A percentile compares a stretch with the other conserved stretches of the same genome.
Conservation (phyloP, 768 basidiomycete species). For the Leccinum subgranulosum region DNA sequence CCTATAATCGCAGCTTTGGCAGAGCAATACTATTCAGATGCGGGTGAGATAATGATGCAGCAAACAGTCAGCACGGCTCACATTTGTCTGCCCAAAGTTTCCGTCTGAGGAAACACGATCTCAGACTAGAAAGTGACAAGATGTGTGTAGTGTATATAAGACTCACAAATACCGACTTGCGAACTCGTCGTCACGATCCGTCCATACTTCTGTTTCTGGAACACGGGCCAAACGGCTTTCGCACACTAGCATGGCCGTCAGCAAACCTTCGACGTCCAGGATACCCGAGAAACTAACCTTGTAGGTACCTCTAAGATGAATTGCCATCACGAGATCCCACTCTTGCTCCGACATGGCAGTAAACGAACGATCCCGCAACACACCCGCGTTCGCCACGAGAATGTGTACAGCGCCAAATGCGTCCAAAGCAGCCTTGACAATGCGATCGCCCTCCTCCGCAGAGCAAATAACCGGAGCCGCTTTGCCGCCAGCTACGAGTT, state of each 20-base stretch:
- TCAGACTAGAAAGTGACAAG: not conserved
- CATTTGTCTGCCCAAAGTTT: constrained; percentile 94
- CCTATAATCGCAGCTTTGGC: constrained; percentile 93
- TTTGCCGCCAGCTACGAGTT: constrained; percentile 74
- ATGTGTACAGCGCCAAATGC: constrained; percentile 87
- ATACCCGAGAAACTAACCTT: constrained; percentile 47
- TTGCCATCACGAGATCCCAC: constrained; percentile 89
- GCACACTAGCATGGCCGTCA: constrained; percentile 57
- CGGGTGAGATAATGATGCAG: not conserved
- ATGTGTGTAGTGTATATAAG: not conserved
- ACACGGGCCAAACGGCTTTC: constrained; percentile 94
- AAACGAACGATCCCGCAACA: constrained; percentile 93
- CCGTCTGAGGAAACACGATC: constrained; percentile 55
- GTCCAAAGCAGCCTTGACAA: constrained; percentile 83
- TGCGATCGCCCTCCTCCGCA: constrained; percentile 86
- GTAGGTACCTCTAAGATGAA: constrained; percentile 90
- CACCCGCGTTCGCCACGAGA: constrained; percentile 90
- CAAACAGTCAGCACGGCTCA: constrained; percentile 25
- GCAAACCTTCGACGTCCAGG: not conserved
- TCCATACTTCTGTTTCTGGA: constrained; percentile 95
- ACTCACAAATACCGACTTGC: constrained; percentile 87
- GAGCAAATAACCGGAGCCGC: constrained; percentile 81
- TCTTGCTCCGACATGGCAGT: constrained; percentile 84
- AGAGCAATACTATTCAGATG: constrained; percentile 64
- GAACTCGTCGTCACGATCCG: constrained; percentile 94